Conservation (phyloP, 257 asterid species). For the Mitragyna speciosa region DNA sequence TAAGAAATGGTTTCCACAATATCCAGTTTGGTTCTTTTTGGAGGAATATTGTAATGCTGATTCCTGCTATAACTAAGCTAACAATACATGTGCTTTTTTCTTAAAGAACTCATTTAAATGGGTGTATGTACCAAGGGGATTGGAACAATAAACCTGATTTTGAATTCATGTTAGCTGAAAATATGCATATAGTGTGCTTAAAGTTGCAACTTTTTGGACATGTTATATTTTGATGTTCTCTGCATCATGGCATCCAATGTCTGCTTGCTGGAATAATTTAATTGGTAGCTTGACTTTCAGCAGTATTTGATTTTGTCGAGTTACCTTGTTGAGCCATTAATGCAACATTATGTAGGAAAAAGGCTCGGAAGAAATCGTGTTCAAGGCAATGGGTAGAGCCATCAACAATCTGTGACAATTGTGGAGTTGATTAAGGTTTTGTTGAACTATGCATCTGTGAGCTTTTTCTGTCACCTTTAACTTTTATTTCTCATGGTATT, state of each 20-base stretch:
- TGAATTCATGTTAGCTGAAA: no score
- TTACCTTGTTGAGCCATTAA: background rate
- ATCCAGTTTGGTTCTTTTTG: background rate
- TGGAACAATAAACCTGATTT: background rate
- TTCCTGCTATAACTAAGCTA: background rate
- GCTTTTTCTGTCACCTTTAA: background rate
- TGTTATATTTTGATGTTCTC: background rate
- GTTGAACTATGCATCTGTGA: background rate
- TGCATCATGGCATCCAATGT: background rate
- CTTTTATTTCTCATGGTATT: conserved; percentile 21
- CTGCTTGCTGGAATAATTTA: background rate
- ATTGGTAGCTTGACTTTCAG: background rate
- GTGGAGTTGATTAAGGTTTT: conserved; percentile 67
- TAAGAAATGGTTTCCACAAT: background rate
- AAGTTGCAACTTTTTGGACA: background rate
- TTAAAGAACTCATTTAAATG: background rate
- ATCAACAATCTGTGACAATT: conserved; percentile 65
- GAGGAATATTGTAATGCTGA: background rate
- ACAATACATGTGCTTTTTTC: background rate
- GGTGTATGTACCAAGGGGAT: background rate
- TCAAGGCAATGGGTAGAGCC: conserved; percentile 81
- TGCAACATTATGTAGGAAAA: conserved; percentile 42
- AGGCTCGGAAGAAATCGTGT: conserved; percentile 57
- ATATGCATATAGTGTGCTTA: background rate
- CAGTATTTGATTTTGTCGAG: background rate